Percentiles rank a stretch among this genome's conserved stretches.
Conservation (phyloP, 2,329 filamentous ascomycete genomes). For the Corynespora cassiicola region DNA sequence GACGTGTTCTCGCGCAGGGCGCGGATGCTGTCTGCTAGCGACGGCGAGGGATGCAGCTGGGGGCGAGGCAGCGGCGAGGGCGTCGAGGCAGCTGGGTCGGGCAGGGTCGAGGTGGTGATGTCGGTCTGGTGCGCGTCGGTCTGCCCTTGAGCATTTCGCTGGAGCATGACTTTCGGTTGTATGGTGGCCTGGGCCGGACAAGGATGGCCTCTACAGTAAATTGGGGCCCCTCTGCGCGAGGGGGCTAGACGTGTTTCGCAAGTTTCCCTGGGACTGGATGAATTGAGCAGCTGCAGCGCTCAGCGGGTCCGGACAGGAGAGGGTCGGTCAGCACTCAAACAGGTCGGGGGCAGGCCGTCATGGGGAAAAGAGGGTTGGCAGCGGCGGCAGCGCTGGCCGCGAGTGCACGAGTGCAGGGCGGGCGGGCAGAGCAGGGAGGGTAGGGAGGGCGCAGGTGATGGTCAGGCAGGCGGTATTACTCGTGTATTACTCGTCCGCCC, state of each 20-base stretch:
- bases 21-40: constrained; percentile 39
- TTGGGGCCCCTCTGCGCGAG: constrained; percentile 14
- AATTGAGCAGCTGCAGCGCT: constrained; percentile 8
- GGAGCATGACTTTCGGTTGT: constrained; percentile 37
- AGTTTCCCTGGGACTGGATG: constrained; percentile 8
- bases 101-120: constrained; percentile 9
- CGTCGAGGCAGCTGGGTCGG: constrained; percentile 6
- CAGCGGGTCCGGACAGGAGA: neutral
- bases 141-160: constrained; percentile 19
- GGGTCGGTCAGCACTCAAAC: neutral
- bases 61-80: constrained; percentile 11
- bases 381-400: neutral
- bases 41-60: constrained; percentile 19
- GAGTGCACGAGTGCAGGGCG: neutral
- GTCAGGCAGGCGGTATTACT: too few relatives aligned
- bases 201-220: constrained; percentile 13
- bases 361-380: too few relatives aligned
- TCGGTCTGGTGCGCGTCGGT: constrained; percentile 11
- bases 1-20: constrained; percentile 37
- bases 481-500: constrained; percentile 10
- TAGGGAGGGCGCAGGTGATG: neutral
- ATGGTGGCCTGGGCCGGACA: constrained; percentile 10
- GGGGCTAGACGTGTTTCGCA: constrained; percentile 24
- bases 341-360: too few relatives aligned
- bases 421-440: neutral